These are phyloP conservation scores for Chytriomyces sp. DNA, from an alignment of 192 early-diverging fungal genomes.

Conservation along the genomic window DNA sequence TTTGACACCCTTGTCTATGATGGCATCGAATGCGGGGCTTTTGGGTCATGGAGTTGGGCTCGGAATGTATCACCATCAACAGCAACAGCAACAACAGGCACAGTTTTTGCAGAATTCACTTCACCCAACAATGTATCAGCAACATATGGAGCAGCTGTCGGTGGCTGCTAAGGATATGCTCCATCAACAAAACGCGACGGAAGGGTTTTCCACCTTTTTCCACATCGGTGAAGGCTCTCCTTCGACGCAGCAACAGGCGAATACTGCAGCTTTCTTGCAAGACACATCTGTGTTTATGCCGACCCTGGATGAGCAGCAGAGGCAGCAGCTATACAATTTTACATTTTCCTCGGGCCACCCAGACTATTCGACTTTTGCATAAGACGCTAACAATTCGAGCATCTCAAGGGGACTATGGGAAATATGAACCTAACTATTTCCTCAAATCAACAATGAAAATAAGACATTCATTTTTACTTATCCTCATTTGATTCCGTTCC, in stretches of 20 bases:
- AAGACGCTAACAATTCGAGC: too few species aligned
- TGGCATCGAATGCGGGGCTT: constrained; percentile 3
- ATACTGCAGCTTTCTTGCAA: neutral
- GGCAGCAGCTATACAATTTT: neutral
- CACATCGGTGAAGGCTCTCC: constrained; percentile 16
- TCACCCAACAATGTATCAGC: neutral
- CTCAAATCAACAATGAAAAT: too few species aligned
- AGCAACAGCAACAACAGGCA: neutral
- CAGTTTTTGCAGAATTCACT: neutral
- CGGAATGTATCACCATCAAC: neutral
- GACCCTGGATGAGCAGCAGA: neutral
- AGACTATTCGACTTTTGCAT: too few species aligned
- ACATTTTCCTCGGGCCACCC: neutral
- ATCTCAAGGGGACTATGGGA: too few species aligned
- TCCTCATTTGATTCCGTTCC: too few species aligned
- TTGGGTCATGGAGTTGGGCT: neutral
- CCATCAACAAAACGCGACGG: neutral
- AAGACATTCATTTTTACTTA: too few species aligned
- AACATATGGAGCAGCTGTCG: constrained; percentile 18
- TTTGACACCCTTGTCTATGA: constrained; percentile 19
- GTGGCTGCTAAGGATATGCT: constrained; percentile 2
- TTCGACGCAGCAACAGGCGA: neutral
- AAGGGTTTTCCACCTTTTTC: constrained; percentile 24
- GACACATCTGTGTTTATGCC: neutral
- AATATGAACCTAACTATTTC: too few species aligned